Evolutionary conservation across 108 stramenopile genomes (phyloP), one percentile per base, ranked within the genome.

Genomic region (Nitzschia sp.): DNA sequence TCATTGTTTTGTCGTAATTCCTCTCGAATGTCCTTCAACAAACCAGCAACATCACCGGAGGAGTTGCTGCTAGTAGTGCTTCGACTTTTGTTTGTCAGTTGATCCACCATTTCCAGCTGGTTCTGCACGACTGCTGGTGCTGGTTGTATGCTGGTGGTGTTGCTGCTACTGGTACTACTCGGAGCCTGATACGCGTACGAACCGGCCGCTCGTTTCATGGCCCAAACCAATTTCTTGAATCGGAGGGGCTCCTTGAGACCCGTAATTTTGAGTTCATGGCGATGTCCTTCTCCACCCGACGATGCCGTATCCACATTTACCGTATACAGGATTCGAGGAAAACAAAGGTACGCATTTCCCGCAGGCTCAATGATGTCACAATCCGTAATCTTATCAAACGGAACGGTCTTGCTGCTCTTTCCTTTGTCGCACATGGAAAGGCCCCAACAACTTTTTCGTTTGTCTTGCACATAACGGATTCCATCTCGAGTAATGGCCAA

Each of bases 341-440:
- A 34, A 32, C 59, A 69, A 13, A 57, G 21, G 23, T 52, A 59
- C 44, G 9, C 4, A 38, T 47, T 41, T 23, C 75, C 68, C 3
- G 68, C 68, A 11, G 68, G 75, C 32, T 79, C 77, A 28, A 50
- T 66, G 33, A 79, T 66, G 46, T 79, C 77, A 62, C 77, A 79
- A 56, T 79, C 77, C 27, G 77, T 79, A 29, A 79, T 79, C 61
- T 73, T 79, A 26, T 79, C 77, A 55, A 72, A 79, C 16, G 77
- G 77, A 1, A 79, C 72, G 2, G 77, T 79, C 53, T 79, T 79
- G 55, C 41, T 46, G 15, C 23, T 13, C 27, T 61, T 58, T 29
- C 77, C 77, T 26, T 36, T 29, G 48, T 79, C 77, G 4, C 44
- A 45, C 22, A 66, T 60, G 38, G 60, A n/a, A 33, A 73, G 4